Evolutionary conservation across 805 yeast species (phyloP).

Genomic region (Zygosaccharomyces siamensis): DNA sequence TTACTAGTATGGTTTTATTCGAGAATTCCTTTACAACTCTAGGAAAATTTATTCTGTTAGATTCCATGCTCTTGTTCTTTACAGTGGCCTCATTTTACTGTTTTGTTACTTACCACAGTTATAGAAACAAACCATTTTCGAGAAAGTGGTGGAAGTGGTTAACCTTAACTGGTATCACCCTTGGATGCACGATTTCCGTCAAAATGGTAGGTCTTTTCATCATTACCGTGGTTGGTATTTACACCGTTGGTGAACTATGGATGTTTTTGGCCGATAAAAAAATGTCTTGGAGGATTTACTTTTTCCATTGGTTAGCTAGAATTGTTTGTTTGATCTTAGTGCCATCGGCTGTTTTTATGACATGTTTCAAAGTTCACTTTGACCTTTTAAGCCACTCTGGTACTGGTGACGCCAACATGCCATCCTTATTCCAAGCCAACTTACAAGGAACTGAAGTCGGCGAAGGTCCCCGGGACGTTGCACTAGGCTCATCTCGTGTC

Average conservation of each 20-base stretch:
- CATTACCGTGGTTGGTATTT: conserved; percentile 81
- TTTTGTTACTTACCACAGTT: conserved; percentile 49
- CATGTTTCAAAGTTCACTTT: conserved; percentile 71
- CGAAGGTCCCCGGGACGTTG: conserved; percentile 66
- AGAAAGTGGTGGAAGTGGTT: conserved; percentile 96
- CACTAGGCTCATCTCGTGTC: conserved; percentile 51
- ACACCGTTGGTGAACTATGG: conserved; percentile 88
- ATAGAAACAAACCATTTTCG: conserved; percentile 49
- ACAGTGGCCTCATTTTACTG: conserved; percentile 65
- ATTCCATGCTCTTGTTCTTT: conserved; percentile 71
- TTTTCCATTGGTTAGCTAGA: conserved; percentile 64
- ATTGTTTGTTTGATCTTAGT: conserved; percentile 55
- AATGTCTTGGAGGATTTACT: conserved; percentile 47
- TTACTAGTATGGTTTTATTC: conserved; percentile 57
- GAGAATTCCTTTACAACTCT: conserved; percentile 67
- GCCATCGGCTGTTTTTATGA: conserved; percentile 58
- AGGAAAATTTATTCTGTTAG: conserved; percentile 70
- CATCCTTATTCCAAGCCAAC: conserved; percentile 77
- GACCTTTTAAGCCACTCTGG: conserved; percentile 69
- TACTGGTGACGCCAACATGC: conserved; percentile 76
- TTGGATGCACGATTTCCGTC: conserved; percentile 89
- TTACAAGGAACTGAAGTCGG: conserved; percentile 60
- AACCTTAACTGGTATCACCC: conserved; percentile 70
- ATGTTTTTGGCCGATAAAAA: conserved; percentile 65
- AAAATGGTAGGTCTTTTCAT: conserved; percentile 96